Conservation (phyloP, 2,329 filamentous ascomycete species). For the Sclerotiophoma versabilis region DNA sequence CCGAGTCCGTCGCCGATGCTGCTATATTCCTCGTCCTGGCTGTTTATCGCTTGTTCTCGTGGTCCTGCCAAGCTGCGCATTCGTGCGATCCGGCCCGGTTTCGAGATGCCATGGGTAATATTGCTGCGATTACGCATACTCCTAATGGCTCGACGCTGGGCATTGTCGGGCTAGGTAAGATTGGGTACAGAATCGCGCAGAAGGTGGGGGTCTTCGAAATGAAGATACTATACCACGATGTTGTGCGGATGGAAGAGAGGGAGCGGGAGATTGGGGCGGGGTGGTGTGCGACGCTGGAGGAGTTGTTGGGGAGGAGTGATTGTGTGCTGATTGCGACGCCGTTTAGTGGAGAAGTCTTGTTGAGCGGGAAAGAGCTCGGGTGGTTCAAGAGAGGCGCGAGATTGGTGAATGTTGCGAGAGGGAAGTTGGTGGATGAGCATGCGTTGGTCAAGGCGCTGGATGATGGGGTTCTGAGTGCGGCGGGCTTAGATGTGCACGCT, state of each 20-base stretch:
- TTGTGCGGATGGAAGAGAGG: conserved; percentile 57
- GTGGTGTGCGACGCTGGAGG: conserved; percentile 60
- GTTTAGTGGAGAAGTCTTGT: conserved; percentile 57
- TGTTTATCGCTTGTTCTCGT: conserved; percentile 72
- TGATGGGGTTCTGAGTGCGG: conserved; percentile 57
- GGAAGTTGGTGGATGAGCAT: conserved; percentile 69
- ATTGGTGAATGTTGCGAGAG: conserved; percentile 72
- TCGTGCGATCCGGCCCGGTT: conserved; percentile 58
- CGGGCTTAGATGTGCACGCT: conserved; percentile 70
- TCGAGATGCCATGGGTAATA: conserved; percentile 64
- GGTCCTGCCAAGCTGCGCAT: conserved; percentile 66
- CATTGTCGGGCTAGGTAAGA: conserved; percentile 72
- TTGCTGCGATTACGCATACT: conserved; percentile 68
- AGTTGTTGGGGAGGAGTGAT: conserved; percentile 62
- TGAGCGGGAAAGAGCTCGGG: conserved; percentile 58
- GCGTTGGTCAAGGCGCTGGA: conserved; percentile 68
- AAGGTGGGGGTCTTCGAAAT: conserved; percentile 71
- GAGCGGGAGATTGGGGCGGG: conserved; percentile 60
- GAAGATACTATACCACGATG: conserved; percentile 69
- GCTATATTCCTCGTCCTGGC: conserved; percentile 72
- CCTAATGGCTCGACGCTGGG: conserved; percentile 68
- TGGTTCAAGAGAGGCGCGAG: conserved; percentile 63
- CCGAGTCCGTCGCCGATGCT: conserved; percentile 76
- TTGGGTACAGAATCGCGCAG: conserved; percentile 59
- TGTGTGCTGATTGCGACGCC: conserved; percentile 70